These are phyloP conservation scores for Aspergillus panamensis DNA, from an alignment of 495 filamentous ascomycete species.

Conservation along the genomic window DNA sequence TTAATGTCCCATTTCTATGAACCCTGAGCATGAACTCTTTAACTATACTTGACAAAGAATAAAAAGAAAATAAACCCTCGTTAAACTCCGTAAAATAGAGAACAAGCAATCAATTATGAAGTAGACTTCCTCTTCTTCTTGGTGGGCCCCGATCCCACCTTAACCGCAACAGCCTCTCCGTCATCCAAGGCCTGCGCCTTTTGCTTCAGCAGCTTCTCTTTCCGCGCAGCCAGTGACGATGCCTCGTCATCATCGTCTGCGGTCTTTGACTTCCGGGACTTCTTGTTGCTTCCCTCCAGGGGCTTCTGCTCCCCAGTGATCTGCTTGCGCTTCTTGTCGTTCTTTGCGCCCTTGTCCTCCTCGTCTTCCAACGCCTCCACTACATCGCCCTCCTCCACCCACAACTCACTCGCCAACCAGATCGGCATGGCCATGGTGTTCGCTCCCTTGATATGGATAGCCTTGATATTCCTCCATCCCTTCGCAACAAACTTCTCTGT, in stretches of 20 bases:
- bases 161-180: conserved; percentile 23
- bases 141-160: conserved; percentile 23
- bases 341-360: conserved; percentile 45
- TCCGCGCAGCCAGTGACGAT: conserved; percentile 51
- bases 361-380: conserved; percentile 52
- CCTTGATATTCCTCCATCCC: conserved; percentile 79
- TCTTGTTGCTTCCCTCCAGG: conserved; percentile 53
- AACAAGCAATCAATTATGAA: conserved; percentile 30
- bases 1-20: no score
- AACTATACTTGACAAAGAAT: neutral
- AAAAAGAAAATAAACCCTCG: conserved; percentile 16
- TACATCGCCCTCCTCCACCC: conserved; percentile 77
- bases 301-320: conserved; percentile 54
- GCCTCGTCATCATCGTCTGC: conserved; percentile 47
- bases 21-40: neutral
- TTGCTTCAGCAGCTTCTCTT: conserved; percentile 56
- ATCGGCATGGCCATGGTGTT: conserved; percentile 83
- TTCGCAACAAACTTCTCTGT: conserved; percentile 75
- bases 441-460: conserved; percentile 83
- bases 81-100: conserved; percentile 11
- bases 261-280: conserved; percentile 47
- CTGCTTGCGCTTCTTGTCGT: conserved; percentile 64
- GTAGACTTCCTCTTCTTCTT: conserved; percentile 48
- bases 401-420: conserved; percentile 87
- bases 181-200: conserved; percentile 48